Percentiles rank a stretch among this genome's conserved stretches.
Evolutionary conservation across 768 basidiomycete species (phyloP).

Genomic region (Calocera cornea): DNA sequence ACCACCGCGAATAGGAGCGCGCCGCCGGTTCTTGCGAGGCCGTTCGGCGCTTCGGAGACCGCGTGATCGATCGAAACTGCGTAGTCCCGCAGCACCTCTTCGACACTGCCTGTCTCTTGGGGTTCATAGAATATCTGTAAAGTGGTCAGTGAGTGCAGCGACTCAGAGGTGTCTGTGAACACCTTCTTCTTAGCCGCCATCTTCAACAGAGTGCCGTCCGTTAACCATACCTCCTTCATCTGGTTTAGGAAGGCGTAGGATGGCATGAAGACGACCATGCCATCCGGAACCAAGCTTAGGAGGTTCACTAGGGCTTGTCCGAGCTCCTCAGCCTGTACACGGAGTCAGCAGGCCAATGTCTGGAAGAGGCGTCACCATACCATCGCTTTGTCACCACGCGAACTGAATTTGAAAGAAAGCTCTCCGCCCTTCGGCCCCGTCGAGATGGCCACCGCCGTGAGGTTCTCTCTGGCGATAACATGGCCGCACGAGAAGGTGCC

Average conservation of each 20-base stretch:
- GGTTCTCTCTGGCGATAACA: conserved; percentile 68
- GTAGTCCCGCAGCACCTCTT: conserved; percentile 62
- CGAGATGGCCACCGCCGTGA: conserved; percentile 59
- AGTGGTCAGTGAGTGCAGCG: background rate
- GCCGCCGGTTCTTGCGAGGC: conserved; percentile 30
- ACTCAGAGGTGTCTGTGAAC: conserved; percentile 7
- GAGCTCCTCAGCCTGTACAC: conserved; percentile 55
- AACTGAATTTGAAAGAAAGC: conserved; percentile 70
- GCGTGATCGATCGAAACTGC: conserved; percentile 32
- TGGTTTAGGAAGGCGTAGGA: conserved; percentile 71
- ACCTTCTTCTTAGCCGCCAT: conserved; percentile 65
- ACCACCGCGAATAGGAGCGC: conserved; percentile 88
- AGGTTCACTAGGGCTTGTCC: conserved; percentile 77
- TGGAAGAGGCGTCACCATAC: conserved; percentile 30
- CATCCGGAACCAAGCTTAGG: conserved; percentile 61
- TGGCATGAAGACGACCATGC: conserved; percentile 88
- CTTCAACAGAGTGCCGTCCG: conserved; percentile 46
- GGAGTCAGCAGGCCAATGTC: background rate
- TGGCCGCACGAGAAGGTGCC: conserved; percentile 82
- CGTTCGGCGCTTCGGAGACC: conserved; percentile 7
- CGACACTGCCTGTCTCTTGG: conserved; percentile 54
- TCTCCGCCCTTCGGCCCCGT: conserved; percentile 62
- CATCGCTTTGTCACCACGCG: conserved; percentile 48
- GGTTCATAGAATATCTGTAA: conserved; percentile 81
- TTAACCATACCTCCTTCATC: conserved; percentile 53